These are phyloP conservation scores for Lactarius indigo DNA, from an alignment of 768 basidiomycete genomes.

Conservation along the genomic window DNA sequence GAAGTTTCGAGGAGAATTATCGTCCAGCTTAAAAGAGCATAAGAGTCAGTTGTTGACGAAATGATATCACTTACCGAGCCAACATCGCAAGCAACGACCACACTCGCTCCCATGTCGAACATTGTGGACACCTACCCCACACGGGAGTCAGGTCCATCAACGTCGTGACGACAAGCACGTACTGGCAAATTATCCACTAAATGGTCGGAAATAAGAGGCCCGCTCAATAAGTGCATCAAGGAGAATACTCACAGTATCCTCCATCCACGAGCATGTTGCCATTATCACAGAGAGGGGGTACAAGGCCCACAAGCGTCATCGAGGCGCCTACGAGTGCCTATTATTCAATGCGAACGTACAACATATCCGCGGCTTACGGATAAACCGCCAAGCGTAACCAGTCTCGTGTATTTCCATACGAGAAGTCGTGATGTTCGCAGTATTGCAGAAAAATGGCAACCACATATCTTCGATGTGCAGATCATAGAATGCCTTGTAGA, in stretches of 20 bases:
- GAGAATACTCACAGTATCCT: constrained; percentile 62
- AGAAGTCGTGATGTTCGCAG: constrained; percentile 94
- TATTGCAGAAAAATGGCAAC: constrained; percentile 97
- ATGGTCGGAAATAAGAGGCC: constrained; percentile 9
- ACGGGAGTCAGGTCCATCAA: background rate
- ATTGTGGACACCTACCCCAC: constrained; percentile 73
- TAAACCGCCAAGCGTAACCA: constrained; percentile 97
- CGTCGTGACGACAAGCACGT: constrained; percentile 25
- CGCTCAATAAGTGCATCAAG: background rate
- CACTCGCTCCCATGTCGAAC: constrained; percentile 86
- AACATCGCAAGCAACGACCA: constrained; percentile 91
- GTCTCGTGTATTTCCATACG: constrained; percentile 97
- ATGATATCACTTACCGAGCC: constrained; percentile 58
- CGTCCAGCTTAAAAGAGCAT: constrained; percentile 60
- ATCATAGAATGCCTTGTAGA: constrained; percentile 95
- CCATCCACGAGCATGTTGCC: constrained; percentile 91
- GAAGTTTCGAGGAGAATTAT: constrained; percentile 91
- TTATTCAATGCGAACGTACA: constrained; percentile 2
- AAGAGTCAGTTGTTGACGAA: background rate
- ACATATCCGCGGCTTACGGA: constrained; percentile 48
- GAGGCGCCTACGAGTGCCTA: constrained; percentile 65
- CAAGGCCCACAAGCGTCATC: constrained; percentile 93
- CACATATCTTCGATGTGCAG: constrained; percentile 98
- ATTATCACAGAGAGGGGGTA: constrained; percentile 93
- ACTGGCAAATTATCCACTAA: constrained; percentile 89